Conservation (phyloP, 2,329 filamentous ascomycete species). For the Fusarium veterinarium region DNA sequence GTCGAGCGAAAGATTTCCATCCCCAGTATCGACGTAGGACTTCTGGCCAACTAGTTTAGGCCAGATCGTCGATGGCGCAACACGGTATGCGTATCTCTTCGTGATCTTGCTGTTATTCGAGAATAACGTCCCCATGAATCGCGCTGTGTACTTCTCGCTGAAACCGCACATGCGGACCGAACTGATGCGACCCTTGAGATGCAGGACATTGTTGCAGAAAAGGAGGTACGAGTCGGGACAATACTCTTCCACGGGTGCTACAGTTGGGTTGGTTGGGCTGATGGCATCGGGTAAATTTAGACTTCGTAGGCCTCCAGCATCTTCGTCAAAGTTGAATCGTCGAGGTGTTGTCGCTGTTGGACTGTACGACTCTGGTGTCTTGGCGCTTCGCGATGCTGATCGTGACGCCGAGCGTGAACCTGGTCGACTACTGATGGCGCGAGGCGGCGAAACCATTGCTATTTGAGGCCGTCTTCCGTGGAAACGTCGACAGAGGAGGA, state of each 20-base stretch:
- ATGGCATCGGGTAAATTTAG: neutral
- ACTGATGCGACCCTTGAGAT: slow-evolving; percentile 46
- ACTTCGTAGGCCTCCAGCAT: neutral
- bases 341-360: neutral
- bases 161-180: slow-evolving; percentile 54
- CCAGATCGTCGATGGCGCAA: slow-evolving; percentile 49
- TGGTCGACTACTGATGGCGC: slow-evolving; percentile 19
- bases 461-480: slow-evolving; percentile 40
- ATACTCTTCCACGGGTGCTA: slow-evolving; percentile 27
- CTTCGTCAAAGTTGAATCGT: neutral
- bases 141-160: slow-evolving; percentile 46
- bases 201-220: slow-evolving; percentile 48
- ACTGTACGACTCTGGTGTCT: slow-evolving; percentile 14
- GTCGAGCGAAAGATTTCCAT: slow-evolving; percentile 38
- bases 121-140: slow-evolving; percentile 46
- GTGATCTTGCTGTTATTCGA: slow-evolving; percentile 1
- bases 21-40: slow-evolving; percentile 43
- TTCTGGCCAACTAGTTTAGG: slow-evolving; percentile 46
- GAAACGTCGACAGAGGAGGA: slow-evolving; percentile 52
- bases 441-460: neutral
- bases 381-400: slow-evolving; percentile 13
- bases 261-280: neutral
- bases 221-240: slow-evolving; percentile 48
- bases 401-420: slow-evolving; percentile 19
- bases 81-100: slow-evolving; percentile 40